Evolutionary conservation across 2,329 filamentous ascomycete species (phyloP), one percentile per base, ranked within the genome.

Genomic region (Stagonosporopsis cucurbitacearum): DNA sequence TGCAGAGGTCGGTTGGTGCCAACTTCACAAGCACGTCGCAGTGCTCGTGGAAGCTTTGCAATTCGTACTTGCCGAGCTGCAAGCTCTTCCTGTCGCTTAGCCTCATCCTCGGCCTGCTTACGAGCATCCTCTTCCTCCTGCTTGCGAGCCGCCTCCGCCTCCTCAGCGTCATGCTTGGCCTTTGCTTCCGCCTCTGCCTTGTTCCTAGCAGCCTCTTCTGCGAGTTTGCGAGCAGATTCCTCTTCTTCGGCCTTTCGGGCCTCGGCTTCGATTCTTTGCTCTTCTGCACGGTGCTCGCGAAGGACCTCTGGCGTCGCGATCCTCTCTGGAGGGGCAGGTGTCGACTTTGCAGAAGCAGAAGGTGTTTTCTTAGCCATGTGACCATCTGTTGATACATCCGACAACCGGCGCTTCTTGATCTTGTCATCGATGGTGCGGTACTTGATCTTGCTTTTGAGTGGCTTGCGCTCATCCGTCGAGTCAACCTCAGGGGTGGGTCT

Each of bases 1-100:
- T 75, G 71, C 6, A 77, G 56, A 9, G 74, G 74, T 23, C 74
- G 71, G 33, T 75, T 67, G 35, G 57, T 66, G 7, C 74, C 74
- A n/a, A 72, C 50, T 42, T 75, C 69, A 46, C 73, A 76, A 15
- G 75, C 75, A 44, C 71, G 63, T 30, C 71, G 67, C 26, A 75
- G 54, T n/a, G 73, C 73, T 50, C 65, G 68, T 3, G 75, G 73
- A 23, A 77, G 73, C 46, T 63, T 74, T 11, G 71, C 66, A 36
- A 76, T 60, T 15, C 74, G 72, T 42, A 66, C 60, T 50, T 71
- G 67, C 22, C 74, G 71, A 33, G 72, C 73, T 12, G 59, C 64
- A 39, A 70, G 55, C 54, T 70, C 60, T 54, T 68, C 60, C 58
- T 71, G 67, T 32, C 66, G 60, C 57, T 62, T 62, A 6, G 63